Base-by-base conservation (phyloP, 2,329 filamentous ascomycete genomes). In the Lasiodiplodia gonubiensis region DNA sequence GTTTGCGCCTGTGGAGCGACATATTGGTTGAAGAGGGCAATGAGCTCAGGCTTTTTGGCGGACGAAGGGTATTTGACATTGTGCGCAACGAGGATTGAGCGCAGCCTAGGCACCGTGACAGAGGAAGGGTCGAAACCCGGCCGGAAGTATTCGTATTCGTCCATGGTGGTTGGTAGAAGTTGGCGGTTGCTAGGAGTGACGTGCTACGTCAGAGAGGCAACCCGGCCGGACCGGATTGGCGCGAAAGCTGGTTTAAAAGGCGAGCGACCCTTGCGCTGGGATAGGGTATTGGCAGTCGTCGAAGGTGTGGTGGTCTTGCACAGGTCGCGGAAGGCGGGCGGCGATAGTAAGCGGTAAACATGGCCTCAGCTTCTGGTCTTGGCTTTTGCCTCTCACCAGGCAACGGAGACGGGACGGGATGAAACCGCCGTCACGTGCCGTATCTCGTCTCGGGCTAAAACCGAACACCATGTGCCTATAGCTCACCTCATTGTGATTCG, bases 71-170 rank as follows among this genome's bases (percentile, higher is more conserved):
- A 98, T 46, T 88, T 82, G 74, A 98, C 84, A 76, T 93, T 91
- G 81, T 99, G 92, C 71, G 89, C 91, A 74, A 98, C 92, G 68
- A 99, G 88, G 71, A 98, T 96, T 59, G 92, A 94, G 74, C 95
- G 92, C 73, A 99, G 84, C 54, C 91, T 91, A 33, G 95, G 93
- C 60, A 98, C 89, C 1, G 93, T 98, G 70, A 98, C 87, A 70
- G 86, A 88, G 75, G 86, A 86, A 23, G 95, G 89, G 77, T 99
- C 93, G 78, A 97, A 98, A 73, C 88, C 92, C 66, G 92, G 86
- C 75, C 94, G 89, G 37, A 98, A 89, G 78, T 98, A 99, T 72
- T 93, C 91, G 59, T 63, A 63, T 35, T 66, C 27, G 37, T 51
- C 64, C 64, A 66, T 72, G 90, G 80, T 72, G 51, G 46, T 14